Evolutionary conservation across 2,329 filamentous ascomycete genomes (phyloP), one percentile per base, ranked within the genome.

Genomic region (Arthrobotrys conoides): DNA sequence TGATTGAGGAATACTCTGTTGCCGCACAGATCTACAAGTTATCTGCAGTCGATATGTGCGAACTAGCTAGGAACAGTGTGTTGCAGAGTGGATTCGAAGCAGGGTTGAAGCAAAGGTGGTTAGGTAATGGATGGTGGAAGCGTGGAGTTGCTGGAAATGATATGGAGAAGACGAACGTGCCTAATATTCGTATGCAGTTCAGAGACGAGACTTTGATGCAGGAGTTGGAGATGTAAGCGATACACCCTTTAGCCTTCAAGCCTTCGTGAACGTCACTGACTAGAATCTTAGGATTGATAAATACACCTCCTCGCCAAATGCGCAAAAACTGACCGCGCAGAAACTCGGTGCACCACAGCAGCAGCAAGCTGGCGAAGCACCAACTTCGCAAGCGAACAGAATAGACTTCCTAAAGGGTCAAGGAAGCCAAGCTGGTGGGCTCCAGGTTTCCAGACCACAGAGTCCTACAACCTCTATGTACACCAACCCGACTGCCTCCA

Each of bases 21-120:
- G 96, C 96, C 2, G 96, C 96, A 3, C 96, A 99, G 85, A 99
- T 99, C 76, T 99, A 98, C 86, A 98, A 98, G 86, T 89, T 99
- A 46, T 96, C 91, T 83, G 92, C 95, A 0, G 94, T 98, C 3
- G 96, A 99, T 83, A 99, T 99, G 96, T 98, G 96, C 83, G 96
- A 99, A 85, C 85, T 99, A 72, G 96, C 96, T 24, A 97, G 97
- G 85, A 95, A 98, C 84, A 97, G 93, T 9, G 96, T 99, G 48
- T 90, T 91, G 82, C 96, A 99, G 84, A 97, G 93, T 83, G 96
- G 96, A 5, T 99, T 97, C 83, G 96, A 99, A 84, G 87, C 92
- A 82, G 89, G 90, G 12, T 87, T 98, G 82, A 99, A 99, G 85
- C 90, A 94, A 83, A 90, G 94, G 84, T 99, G 95, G 95, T 87